Evolutionary conservation across 2,329 filamentous ascomycete species (phyloP), one percentile per base, ranked within the genome.

Genomic region (Huntiella abstrusa): DNA sequence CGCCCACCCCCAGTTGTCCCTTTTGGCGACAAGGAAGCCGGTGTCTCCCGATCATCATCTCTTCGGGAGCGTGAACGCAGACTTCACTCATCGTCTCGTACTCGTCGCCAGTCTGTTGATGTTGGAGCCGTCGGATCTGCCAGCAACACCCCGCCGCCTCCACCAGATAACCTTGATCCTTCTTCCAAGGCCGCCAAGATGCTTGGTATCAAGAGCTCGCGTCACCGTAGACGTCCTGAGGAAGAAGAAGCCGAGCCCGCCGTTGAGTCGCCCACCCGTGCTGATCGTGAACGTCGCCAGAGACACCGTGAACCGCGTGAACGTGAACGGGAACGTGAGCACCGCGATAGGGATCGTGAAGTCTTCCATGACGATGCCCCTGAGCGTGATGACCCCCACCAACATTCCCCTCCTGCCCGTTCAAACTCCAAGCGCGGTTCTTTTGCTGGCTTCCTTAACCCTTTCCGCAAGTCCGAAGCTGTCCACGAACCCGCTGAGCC

Each of bases 111-210:
- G 51, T 81, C 83, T 1, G 61, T 80, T 12, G 81, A 84, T 45
- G 42, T 51, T 10, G 71, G 65, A 15, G 2, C 22, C 45, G 42
- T 51, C 10, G 71, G 65, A 22, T 40, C 39, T 40, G 33, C 37
- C 13, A 11, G 42, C 10, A 22, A 37, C n/a, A 36, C 32, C 10
- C 33, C 45, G 17, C 36, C 34, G 4, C 11, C 35, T 16, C 17
- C 38, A 4, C 35, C 34, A 2, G 48, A 49, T 3, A 44, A 46
- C 8, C 7, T 46, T n/a, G 43, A 43, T 4, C 42, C 17, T 12
- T 42, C 34, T 5, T 70, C 75, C 40, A 93, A 92, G 60, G 84
- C 83, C 22, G 83, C 83, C 32, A 86, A 78, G 60, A 62, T 88
- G 45, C 75, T 91, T 2, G 75, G 86, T 64, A 53, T 72, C 17